phyloP scores from a whole-genome alignment of 805 yeast species.

The Lachancea sp. region DNA sequence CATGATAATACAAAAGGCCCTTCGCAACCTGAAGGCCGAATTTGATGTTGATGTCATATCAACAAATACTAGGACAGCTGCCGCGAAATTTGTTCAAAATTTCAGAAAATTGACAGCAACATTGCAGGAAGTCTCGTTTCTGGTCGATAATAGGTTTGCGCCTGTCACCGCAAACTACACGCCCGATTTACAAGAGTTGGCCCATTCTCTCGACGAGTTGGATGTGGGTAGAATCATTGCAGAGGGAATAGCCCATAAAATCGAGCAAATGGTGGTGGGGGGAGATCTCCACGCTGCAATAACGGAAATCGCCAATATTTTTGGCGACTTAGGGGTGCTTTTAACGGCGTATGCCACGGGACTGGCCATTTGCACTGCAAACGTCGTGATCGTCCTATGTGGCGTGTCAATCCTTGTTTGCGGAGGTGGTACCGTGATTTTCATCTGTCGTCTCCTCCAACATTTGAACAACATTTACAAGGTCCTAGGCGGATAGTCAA shows the following conservation, averaged over 20 bases:
- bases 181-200: neutral
- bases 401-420: constrained; percentile 5
- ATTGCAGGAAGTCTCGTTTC: neutral
- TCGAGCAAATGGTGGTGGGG: constrained; percentile 1
- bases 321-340: constrained; percentile 6
- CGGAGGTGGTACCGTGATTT: constrained; percentile 8
- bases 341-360: constrained; percentile 7
- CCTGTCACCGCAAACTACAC: neutral
- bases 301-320: constrained; percentile 3
- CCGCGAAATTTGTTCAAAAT: neutral
- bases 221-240: constrained; percentile 5
- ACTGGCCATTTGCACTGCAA: constrained; percentile 3
- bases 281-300: constrained; percentile 6
- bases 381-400: constrained; percentile 1
- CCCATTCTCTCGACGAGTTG: constrained; percentile 1
- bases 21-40: neutral
- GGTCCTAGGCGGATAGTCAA: neutral
- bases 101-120: neutral
- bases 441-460: constrained; percentile 3
- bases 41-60: neutral
- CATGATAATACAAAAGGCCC: neutral
- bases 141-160: neutral
- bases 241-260: constrained; percentile 3
- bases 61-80: neutral
- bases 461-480: constrained; percentile 1